phyloP scores from a whole-genome alignment of 2,329 filamentous ascomycete species.

The Penicillium sumatraense region DNA sequence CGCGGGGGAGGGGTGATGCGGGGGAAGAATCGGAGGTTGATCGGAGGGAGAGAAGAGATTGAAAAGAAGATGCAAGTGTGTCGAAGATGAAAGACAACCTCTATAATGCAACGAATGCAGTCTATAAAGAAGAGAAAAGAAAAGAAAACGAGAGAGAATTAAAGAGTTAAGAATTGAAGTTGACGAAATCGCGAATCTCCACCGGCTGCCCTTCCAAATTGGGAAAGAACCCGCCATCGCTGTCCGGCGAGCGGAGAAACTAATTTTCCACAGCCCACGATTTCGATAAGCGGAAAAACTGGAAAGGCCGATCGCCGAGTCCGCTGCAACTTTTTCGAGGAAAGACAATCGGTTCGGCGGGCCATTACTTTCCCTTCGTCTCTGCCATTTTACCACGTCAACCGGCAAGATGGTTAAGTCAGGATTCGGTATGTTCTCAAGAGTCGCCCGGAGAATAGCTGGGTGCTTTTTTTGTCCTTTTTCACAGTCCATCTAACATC shows the following conservation, averaged over 20 bases:
- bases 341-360: not conserved
- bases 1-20: conserved; percentile 23
- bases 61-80: not conserved
- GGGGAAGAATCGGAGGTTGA: not conserved
- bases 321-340: conserved; percentile 34
- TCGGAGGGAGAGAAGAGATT: not conserved
- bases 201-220: conserved; percentile 17
- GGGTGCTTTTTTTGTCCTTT: not conserved
- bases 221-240: conserved; percentile 16
- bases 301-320: not conserved
- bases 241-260: conserved; percentile 40
- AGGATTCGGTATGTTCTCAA: conserved; percentile 40
- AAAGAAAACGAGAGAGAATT: not conserved
- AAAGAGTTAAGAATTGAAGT: too few species aligned
- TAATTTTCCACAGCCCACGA: conserved; percentile 32
- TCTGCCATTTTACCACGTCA: conserved; percentile 13
- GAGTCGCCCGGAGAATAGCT: not conserved
- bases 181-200: not conserved
- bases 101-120: too few species aligned
- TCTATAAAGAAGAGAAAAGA: conserved; percentile 10
- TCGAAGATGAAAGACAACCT: not conserved
- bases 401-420: conserved; percentile 39
- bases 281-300: not conserved
- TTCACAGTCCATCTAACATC: conserved; percentile 6
- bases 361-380: not conserved